A percentile compares a stretch with the other conserved stretches of the same genome.
These are phyloP conservation scores for Infundibulicybe gibba DNA, from an alignment of 768 basidiomycete species.

Conservation along the genomic window DNA sequence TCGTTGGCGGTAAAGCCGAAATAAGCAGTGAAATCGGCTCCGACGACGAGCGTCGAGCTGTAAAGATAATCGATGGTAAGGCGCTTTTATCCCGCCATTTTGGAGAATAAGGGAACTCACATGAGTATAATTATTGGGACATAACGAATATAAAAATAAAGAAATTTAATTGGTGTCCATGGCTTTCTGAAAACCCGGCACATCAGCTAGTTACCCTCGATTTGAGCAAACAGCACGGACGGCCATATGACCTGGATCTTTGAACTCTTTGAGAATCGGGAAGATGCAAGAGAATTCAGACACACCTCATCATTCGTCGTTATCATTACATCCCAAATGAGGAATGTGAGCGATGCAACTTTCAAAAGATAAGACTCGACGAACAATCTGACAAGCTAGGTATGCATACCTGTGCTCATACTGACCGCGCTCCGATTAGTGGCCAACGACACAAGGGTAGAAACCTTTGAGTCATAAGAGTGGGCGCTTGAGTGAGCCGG, in stretches of 20 bases:
- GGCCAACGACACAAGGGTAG: too few species aligned
- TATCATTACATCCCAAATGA: conserved; percentile 37
- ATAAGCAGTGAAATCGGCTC: conserved; percentile 27
- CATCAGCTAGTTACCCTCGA: background rate
- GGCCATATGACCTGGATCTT: conserved; percentile 38
- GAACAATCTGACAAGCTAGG: background rate
- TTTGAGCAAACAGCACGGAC: conserved; percentile 18
- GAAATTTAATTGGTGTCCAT: conserved; percentile 30
- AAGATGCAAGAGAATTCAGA: background rate
- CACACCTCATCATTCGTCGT: conserved; percentile 37
- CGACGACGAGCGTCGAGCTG: conserved; percentile 30
- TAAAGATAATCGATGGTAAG: too few species aligned
- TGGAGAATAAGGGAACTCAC: conserved; percentile 15
- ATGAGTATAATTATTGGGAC: conserved; percentile 30
- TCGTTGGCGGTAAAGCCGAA: conserved; percentile 33
- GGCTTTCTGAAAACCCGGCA: conserved; percentile 12
- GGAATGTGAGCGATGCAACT: conserved; percentile 34
- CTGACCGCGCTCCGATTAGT: too few species aligned
- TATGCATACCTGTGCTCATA: too few species aligned
- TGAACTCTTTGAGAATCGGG: background rate
- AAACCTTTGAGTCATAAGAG: too few species aligned
- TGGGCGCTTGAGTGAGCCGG: too few species aligned
- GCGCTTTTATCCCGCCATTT: too few species aligned
- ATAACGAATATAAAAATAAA: conserved; percentile 34
- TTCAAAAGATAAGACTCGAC: background rate